Conservation (phyloP, 805 yeast genomes). For the Lipomyces sp. region DNA sequence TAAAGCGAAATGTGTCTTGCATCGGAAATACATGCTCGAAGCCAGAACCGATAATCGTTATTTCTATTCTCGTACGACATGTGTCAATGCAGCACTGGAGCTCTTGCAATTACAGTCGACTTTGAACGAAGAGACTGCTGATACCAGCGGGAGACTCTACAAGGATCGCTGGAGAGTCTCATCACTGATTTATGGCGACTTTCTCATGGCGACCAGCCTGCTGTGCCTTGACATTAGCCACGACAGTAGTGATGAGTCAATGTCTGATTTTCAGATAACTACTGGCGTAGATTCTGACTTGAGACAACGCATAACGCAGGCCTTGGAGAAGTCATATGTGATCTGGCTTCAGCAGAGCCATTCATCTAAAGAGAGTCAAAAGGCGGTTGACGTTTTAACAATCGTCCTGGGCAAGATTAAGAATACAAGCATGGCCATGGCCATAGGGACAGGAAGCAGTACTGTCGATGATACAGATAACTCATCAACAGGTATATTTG, state of each 20-base stretch:
- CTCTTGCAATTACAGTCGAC: slow-evolving; percentile 25
- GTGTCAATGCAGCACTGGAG: slow-evolving; percentile 32
- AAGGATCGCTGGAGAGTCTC: slow-evolving; percentile 28
- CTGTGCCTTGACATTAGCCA: slow-evolving; percentile 28
- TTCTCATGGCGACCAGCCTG: slow-evolving; percentile 32
- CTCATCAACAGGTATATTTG: too few species aligned
- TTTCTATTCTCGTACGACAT: slow-evolving; percentile 39
- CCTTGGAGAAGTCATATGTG: not conserved
- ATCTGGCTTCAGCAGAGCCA: slow-evolving; percentile 11
- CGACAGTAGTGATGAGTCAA: slow-evolving; percentile 18
- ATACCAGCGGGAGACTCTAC: slow-evolving; percentile 9
- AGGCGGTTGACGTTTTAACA: not conserved
- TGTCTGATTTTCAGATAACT: slow-evolving; percentile 14
- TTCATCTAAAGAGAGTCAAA: slow-evolving; percentile 16
- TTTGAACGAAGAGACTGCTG: slow-evolving; percentile 25
- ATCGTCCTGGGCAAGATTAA: not conserved
- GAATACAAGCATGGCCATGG: too few species aligned
- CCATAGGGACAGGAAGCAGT: too few species aligned
- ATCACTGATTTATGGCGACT: slow-evolving; percentile 23
- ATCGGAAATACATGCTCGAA: not conserved
- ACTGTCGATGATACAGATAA: too few species aligned
- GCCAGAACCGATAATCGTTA: slow-evolving; percentile 16
- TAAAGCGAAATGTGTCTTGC: not conserved
- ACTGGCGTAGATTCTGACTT: slow-evolving; percentile 17
- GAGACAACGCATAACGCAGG: not conserved